Percentiles rank a stretch among this genome's conserved stretches.
Conservation (phyloP, 2,329 filamentous ascomycete species). For the Chalaropsis ovoidea region DNA sequence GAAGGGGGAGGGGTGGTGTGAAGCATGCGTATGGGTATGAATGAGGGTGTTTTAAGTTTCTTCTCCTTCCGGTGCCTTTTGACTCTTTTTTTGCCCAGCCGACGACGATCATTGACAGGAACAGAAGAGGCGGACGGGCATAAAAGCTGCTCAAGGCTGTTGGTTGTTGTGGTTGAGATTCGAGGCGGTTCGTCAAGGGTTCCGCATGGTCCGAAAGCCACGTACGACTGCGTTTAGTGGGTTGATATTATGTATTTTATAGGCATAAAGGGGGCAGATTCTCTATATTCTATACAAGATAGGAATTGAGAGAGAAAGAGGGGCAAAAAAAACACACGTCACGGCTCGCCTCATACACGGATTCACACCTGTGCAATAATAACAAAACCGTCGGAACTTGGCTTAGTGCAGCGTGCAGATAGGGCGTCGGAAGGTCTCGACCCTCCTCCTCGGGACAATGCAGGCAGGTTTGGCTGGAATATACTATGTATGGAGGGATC, state of each 20-base stretch:
- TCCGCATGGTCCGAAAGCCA: background rate
- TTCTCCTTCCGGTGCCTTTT: background rate
- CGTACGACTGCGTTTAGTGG: background rate
- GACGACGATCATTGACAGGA: constrained; percentile 1
- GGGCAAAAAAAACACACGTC: background rate
- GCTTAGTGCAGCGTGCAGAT: background rate
- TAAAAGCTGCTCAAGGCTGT: constrained; percentile 4
- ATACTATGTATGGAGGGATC: background rate
- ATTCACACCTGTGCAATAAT: background rate
- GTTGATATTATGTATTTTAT: background rate
- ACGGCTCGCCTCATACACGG: background rate
- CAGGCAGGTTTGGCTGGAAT: background rate
- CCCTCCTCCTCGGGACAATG: background rate
- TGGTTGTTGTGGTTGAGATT: too few species aligned
- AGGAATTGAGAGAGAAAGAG: background rate
- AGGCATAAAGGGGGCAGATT: background rate
- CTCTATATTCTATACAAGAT: too few species aligned
- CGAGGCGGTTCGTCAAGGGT: background rate
- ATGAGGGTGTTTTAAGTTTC: background rate
- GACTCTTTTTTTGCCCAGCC: background rate
- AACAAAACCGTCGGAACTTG: background rate
- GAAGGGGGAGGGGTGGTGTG: background rate
- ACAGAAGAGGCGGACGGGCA: background rate
- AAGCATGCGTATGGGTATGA: background rate
- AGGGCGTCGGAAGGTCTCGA: background rate